phyloP scores from a whole-genome alignment of 495 filamentous ascomycete genomes.

The Neurospora sp. region DNA sequence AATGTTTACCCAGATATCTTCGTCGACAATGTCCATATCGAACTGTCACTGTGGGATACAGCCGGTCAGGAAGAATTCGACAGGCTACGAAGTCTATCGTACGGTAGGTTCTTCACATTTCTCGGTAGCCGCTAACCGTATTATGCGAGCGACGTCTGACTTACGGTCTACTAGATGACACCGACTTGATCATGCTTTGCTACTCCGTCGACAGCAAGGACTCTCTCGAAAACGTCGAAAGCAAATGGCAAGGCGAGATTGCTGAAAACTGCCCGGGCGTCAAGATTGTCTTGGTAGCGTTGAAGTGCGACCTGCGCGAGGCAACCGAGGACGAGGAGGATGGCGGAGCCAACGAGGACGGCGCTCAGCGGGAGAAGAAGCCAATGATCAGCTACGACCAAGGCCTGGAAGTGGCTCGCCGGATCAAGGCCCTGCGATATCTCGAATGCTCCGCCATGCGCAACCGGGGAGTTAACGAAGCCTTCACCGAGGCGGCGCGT shows the following conservation, averaged over 20 bases:
- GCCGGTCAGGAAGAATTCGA: constrained; percentile 99
- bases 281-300: constrained; percentile 86
- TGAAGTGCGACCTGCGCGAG: constrained; percentile 94
- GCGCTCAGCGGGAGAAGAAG: constrained; percentile 46
- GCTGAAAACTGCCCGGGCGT: constrained; percentile 94
- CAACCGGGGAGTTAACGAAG: constrained; percentile 95
- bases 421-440: constrained; percentile 81
- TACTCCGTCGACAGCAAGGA: constrained; percentile 94
- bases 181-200: constrained; percentile 96
- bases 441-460: constrained; percentile 98
- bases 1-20: constrained; percentile 64
- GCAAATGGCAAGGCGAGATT: constrained; percentile 96
- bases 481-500: constrained; percentile 94
- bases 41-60: constrained; percentile 96
- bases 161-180: constrained; percentile 48
- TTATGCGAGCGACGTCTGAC: constrained; percentile 2
- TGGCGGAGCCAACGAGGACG: constrained; percentile 25
- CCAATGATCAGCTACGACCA: constrained; percentile 84
- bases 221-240: constrained; percentile 95
- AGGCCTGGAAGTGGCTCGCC: constrained; percentile 83
- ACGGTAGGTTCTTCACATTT: constrained; percentile 38
- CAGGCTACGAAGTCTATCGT: constrained; percentile 85
- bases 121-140: neutral
- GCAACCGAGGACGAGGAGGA: constrained; percentile 44
- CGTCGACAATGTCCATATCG: constrained; percentile 92